Evolutionary conservation across 371 early-diverging fungal species (phyloP).

Genomic region (Paraphysoderma sedebokerense): DNA sequence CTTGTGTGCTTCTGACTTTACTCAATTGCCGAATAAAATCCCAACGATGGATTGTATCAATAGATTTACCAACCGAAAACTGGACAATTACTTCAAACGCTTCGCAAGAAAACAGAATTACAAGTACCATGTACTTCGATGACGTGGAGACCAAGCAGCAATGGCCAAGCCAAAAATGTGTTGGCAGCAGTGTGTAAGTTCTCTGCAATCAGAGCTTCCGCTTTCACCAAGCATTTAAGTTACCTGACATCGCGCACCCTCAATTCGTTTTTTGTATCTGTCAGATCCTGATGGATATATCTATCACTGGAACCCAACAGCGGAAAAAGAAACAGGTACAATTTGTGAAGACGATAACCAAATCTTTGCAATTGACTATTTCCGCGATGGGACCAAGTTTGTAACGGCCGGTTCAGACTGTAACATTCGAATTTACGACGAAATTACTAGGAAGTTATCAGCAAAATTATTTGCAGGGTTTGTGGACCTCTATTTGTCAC

Average conservation of each 20-base stretch:
- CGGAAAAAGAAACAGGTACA: conserved; percentile 14
- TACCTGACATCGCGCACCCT: neutral
- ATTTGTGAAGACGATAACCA: conserved; percentile 12
- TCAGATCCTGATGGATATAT: conserved; percentile 25
- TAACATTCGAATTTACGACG: conserved; percentile 17
- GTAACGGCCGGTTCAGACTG: conserved; percentile 18
- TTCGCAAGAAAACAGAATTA: neutral
- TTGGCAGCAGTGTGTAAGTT: no score
- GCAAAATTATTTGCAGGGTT: neutral
- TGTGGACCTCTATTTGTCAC: neutral
- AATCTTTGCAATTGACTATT: conserved; percentile 13
- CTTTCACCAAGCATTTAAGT: no score
- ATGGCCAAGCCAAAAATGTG: no score
- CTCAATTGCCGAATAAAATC: no score
- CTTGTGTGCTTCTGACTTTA: no score
- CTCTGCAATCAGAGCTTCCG: neutral
- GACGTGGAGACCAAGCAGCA: neutral
- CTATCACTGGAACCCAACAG: conserved; percentile 20
- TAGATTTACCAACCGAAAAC: no score
- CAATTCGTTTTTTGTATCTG: neutral
- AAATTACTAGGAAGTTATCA: conserved; percentile 2
- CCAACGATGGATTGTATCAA: no score
- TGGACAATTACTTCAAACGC: neutral
- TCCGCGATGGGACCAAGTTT: conserved; percentile 9
- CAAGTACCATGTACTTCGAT: neutral